Base-by-base conservation (phyloP, 306 rosid species). In the Trichosanthes cucumerina region DNA sequence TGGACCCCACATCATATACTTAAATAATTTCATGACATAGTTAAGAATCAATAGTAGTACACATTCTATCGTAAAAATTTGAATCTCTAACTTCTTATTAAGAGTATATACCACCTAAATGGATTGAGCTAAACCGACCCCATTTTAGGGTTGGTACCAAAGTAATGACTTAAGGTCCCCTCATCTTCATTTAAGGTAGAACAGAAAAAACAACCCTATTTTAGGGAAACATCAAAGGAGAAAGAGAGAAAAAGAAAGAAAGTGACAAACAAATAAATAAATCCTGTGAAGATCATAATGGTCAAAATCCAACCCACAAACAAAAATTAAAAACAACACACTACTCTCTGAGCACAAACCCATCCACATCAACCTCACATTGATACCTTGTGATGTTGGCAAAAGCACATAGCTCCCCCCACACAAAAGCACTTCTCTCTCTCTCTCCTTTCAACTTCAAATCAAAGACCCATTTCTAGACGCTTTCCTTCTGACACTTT, bases 391-490 rank as follows among this genome's bases (percentile, higher is more conserved):
- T 66, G 74, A 66, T 66, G 26, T 66, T 43, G 46, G 9, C 31
- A n/a, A 39, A 66, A 65, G 26, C 43, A 15, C 44, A 26, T 44
- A 31, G 23, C 58, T 39, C 44, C 9, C 24, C 24, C 44, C 9
- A 9, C 24, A 54, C 59, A 36, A 2, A 36, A 36, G 33, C 33
- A 28, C 33, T 44, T 33, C 38, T 31, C 19, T 34, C 47, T 36
- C 52, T 0, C 33, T 39, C 44, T 68, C 53, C 26, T 3, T 1
- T 14, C 19, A 18, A 49, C 44, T 73, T 73, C 62, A 73, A 73
- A 73, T 49, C 60, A 50, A 73, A 12, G 3, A 23, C 13, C 77
- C 77, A 72, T 72, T 72, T 72, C 77, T 72, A 72, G 78, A 73
- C 56, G 56, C 78, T 28, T 73, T 31, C 57, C 9, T 10, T 49